A percentile compares a stretch with the other conserved stretches of the same genome.
phyloP scores from a whole-genome alignment of 768 basidiomycete species.

The Macrolepiota albuminosa region DNA sequence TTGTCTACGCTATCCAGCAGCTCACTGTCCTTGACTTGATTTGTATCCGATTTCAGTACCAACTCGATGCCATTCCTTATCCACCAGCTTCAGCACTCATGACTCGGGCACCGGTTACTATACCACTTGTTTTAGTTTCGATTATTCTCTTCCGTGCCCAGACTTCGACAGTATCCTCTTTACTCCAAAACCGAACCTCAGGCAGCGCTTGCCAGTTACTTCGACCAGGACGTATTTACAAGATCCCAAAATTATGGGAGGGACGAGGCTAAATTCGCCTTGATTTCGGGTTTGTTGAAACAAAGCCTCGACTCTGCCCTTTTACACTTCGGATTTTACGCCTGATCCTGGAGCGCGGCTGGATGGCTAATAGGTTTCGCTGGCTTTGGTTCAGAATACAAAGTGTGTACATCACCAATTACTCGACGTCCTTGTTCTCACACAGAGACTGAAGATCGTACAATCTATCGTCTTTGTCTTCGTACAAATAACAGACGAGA shows the following conservation, averaged over 20 bases:
- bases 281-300: slow-evolving; percentile 70
- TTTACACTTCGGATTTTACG: slow-evolving; percentile 74
- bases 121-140: no score
- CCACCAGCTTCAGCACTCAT: no score
- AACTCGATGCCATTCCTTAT: no score
- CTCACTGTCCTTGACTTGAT: no score
- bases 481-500: not conserved
- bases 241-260: slow-evolving; percentile 91
- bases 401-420: slow-evolving; percentile 44
- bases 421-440: not conserved
- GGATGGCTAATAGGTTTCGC: slow-evolving; percentile 44
- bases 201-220: slow-evolving; percentile 60
- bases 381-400: slow-evolving; percentile 68
- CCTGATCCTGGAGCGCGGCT: slow-evolving; percentile 74
- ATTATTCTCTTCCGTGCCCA: not conserved
- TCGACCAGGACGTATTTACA: slow-evolving; percentile 65
- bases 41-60: no score
- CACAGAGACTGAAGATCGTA: slow-evolving; percentile 48
- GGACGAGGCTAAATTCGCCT: slow-evolving; percentile 82
- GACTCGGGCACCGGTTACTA: no score
- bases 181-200: slow-evolving; percentile 77
- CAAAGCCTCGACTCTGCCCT: slow-evolving; percentile 66
- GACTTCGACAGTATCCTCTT: slow-evolving; percentile 78
- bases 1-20: no score
- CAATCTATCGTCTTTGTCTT: slow-evolving; percentile 80